Percentiles rank a stretch among this genome's conserved stretches.
Conservation (phyloP, 768 basidiomycete species). For the Amyloporia xantha region DNA sequence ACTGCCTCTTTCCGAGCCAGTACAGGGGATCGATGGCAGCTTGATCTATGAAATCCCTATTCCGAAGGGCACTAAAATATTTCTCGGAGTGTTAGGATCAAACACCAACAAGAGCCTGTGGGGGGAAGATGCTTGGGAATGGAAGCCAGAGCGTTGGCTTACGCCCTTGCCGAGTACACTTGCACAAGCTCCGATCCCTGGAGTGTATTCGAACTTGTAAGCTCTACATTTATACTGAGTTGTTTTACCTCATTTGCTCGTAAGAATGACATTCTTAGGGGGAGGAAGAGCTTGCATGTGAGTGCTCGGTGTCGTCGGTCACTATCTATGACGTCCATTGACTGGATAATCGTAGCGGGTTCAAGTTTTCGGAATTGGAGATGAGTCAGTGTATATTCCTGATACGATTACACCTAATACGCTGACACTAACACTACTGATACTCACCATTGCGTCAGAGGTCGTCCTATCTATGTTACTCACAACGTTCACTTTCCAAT, state of each 20-base stretch:
- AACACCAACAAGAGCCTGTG: constrained; percentile 36
- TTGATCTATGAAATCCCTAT: constrained; percentile 23
- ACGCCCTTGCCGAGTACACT: constrained; percentile 9
- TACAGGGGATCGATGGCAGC: constrained; percentile 11
- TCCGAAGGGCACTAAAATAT: constrained; percentile 32
- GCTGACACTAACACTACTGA: background rate
- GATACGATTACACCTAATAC: background rate
- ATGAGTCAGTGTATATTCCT: constrained; percentile 12
- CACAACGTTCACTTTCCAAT: constrained; percentile 20
- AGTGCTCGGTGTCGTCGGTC: background rate
- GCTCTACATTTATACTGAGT: background rate
- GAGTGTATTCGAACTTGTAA: constrained; percentile 16
- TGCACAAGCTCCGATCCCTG: constrained; percentile 12
- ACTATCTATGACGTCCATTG: too few relatives aligned
- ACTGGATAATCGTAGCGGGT: constrained; percentile 11
- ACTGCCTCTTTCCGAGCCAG: constrained; percentile 17
- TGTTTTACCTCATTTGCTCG: background rate
- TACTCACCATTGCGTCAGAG: constrained; percentile 13
- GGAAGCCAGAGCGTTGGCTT: constrained; percentile 39
- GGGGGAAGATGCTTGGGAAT: constrained; percentile 37
- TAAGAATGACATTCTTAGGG: constrained; percentile 24
- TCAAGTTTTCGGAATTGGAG: constrained; percentile 18
- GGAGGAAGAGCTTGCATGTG: constrained; percentile 25
- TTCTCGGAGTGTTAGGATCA: constrained; percentile 31
- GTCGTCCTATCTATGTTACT: constrained; percentile 23